A percentile compares a stretch with the other conserved stretches of the same genome.
phyloP scores from a whole-genome alignment of 2,329 filamentous ascomycete genomes.

The Aspergillus novofumigatus region DNA sequence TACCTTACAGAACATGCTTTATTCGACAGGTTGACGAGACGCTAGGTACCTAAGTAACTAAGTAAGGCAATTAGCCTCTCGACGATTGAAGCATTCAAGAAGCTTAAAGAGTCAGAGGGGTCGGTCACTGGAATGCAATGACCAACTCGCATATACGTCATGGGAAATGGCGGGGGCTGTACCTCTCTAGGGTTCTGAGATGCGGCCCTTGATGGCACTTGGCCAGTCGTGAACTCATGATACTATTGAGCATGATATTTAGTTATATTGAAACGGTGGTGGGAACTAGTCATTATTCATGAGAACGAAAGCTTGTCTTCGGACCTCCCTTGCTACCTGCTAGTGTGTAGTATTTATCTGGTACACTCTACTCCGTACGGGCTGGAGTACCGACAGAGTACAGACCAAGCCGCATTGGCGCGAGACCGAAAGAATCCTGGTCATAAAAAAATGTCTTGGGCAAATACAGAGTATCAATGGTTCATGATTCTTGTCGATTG shows the following conservation, averaged over 20 bases:
- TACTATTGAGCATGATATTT: background rate
- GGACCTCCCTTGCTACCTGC: background rate
- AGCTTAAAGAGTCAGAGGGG: background rate
- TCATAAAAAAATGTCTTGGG: background rate
- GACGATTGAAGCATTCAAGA: background rate
- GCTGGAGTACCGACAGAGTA: background rate
- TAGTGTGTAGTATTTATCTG: background rate
- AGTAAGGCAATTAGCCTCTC: background rate
- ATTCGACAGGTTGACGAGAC: background rate
- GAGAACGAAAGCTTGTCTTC: background rate
- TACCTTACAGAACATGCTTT: background rate
- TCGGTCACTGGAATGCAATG: background rate
- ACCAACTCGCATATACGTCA: background rate
- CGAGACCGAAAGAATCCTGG: background rate
- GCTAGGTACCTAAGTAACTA: background rate
- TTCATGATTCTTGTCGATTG: background rate
- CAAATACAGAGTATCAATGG: background rate
- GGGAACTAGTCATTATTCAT: background rate
- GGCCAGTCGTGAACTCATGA: too few relatives aligned
- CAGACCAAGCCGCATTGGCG: background rate
- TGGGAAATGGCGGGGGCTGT: background rate
- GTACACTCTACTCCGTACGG: background rate
- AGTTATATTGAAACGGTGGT: background rate
- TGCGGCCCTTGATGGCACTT: background rate
- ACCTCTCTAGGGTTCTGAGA: too few relatives aligned